Evolutionary conservation across 192 early-diverging fungal species (phyloP), one percentile per base, ranked within the genome.

Genomic region (Coemansia sp.): DNA sequence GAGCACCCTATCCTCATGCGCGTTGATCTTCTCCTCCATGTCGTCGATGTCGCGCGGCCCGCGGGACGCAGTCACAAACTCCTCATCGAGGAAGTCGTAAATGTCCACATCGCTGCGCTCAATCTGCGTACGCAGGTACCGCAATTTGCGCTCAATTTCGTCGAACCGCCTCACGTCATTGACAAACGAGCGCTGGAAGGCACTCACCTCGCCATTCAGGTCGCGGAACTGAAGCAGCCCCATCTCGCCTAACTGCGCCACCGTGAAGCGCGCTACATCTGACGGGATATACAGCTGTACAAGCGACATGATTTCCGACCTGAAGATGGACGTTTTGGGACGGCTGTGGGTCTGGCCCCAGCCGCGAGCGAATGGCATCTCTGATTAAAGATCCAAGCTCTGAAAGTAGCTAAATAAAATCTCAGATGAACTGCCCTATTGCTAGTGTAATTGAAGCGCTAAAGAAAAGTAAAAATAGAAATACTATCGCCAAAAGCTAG

Each of bases 141-240:
- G 92, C 57, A 95, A 84, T 67, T 93, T 93, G 63, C 98, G 90
- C 77, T 98, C 95, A 89, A 99, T 93, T 77, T 99, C 98, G 75
- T 99, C 95, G 34, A 96, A 87, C 44, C 95, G 90, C 67, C 95
- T 89, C 73, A 99, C 96, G 76, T 98, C 94, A 61, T 85, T 90
- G 23, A 98, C 98, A 80, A 95, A 98, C 21, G 94, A 89, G 20
- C 96, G 89, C 81, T 99, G 96, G 72, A 99, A 99, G 12, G 95
- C 95, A 75, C 95, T 98, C 26, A 94, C 92, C 35, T 94, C 89
- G 26, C 89, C 85, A 82, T 99, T 99, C 60, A 98, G 84, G 76
- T 99, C 98, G 74, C 93, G 88, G 84, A 99, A 98, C 75, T 99
- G 90, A 39, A 99, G 84, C 62, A 91, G 86, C 2, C 98, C 98